Evolutionary conservation across 2,329 filamentous ascomycete species (phyloP).

Genomic region (Nemania abortiva): DNA sequence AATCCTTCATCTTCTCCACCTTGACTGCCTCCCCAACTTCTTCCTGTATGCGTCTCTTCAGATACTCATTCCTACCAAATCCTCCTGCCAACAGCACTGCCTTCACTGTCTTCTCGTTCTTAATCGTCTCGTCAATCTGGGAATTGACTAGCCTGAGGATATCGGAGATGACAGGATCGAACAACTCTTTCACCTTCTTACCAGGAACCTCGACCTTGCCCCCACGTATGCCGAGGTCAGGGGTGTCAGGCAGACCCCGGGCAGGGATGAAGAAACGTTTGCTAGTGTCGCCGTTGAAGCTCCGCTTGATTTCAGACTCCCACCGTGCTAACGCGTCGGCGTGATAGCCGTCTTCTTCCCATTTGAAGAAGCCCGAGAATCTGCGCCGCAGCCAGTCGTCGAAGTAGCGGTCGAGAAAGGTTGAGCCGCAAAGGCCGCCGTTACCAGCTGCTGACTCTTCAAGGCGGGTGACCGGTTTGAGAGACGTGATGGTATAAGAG

Average conservation of each 20-base stretch:
- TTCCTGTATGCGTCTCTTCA: neutral
- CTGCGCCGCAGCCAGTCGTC: neutral
- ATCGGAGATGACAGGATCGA: neutral
- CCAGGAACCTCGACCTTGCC: neutral
- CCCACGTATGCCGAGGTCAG: neutral
- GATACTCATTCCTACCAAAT: neutral
- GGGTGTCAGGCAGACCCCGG: neutral
- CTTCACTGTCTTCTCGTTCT: neutral
- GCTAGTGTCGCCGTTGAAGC: neutral
- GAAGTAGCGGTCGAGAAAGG: neutral
- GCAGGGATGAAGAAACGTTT: neutral
- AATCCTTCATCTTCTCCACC: neutral
- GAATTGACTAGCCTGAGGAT: neutral
- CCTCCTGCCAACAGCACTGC: neutral
- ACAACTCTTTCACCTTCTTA: neutral
- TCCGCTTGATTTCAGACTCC: neutral
- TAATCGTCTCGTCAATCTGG: neutral
- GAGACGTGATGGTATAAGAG: neutral
- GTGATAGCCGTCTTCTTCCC: neutral
- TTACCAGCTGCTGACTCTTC: neutral
- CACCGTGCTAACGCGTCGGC: neutral
- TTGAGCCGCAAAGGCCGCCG: neutral
- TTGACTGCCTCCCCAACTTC: neutral
- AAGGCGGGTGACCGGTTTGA: neutral
- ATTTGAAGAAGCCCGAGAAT: neutral